These are phyloP conservation scores for Boeremia lycopersici DNA, from an alignment of 2,329 filamentous ascomycete genomes.

Conservation along the genomic window DNA sequence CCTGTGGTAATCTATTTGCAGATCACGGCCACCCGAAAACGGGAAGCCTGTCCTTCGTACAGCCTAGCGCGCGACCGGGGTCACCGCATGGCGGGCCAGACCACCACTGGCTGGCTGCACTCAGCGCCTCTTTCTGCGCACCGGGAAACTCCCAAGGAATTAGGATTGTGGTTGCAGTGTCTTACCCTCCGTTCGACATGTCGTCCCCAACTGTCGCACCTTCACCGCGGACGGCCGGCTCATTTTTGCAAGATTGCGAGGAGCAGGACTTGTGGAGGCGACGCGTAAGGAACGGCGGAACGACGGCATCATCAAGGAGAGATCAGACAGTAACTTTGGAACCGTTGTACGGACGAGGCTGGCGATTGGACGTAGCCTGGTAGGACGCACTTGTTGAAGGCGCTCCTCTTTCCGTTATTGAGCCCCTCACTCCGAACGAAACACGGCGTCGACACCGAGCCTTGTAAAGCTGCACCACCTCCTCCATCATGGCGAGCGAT, in stretches of 20 bases:
- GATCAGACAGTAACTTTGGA: background rate
- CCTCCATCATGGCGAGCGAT: constrained; percentile 30
- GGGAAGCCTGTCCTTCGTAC: background rate
- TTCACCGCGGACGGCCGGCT: background rate
- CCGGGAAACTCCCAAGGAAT: background rate
- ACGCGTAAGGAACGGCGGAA: constrained; percentile 14
- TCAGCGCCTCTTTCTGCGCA: constrained; percentile 7
- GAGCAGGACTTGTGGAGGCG: constrained; percentile 5
- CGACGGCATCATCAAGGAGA: constrained; percentile 9
- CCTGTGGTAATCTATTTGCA: constrained; percentile 11
- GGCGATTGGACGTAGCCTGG: background rate
- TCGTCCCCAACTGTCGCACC: background rate
- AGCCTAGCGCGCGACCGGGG: constrained; percentile 4
- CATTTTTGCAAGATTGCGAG: constrained; percentile 9
- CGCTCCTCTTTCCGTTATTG: background rate
- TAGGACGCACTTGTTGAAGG: background rate
- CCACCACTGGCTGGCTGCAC: constrained; percentile 8
- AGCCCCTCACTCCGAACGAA: background rate
- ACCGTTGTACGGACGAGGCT: background rate
- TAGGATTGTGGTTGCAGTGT: background rate
- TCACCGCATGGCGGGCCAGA: constrained; percentile 4
- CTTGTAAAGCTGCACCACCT: background rate
- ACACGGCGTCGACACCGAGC: background rate
- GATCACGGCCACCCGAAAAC: background rate
- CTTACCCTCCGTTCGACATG: constrained; percentile 1